Evolutionary conservation across 768 basidiomycete species (phyloP).

Genomic region (Leccinum arenicola): DNA sequence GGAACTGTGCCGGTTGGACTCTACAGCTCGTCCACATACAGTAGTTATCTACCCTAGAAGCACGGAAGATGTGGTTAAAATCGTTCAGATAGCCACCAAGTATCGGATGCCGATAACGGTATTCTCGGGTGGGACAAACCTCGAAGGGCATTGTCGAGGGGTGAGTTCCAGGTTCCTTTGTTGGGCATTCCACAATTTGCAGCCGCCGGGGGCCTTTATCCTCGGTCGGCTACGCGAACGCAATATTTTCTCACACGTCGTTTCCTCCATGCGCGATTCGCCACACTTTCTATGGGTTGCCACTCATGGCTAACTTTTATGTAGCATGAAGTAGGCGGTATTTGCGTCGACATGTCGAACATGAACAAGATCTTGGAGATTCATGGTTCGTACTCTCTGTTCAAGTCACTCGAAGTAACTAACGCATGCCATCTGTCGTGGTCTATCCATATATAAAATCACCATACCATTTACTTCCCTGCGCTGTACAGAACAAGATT

Average conservation of each 20-base stretch:
- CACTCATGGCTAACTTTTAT: not conserved
- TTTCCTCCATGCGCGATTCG: not conserved
- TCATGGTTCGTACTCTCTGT: constrained; percentile 46
- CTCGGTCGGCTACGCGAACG: not conserved
- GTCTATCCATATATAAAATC: not conserved
- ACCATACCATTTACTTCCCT: not conserved
- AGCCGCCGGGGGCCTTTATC: not conserved
- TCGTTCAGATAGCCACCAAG: constrained; percentile 73
- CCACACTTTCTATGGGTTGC: not conserved
- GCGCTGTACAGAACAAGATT: constrained; percentile 51
- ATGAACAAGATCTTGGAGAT: constrained; percentile 82
- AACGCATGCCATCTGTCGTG: not conserved
- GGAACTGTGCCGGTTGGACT: not conserved
- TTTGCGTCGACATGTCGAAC: constrained; percentile 72
- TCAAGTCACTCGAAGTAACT: not conserved
- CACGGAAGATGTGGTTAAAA: constrained; percentile 80
- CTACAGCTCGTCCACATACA: constrained; percentile 44
- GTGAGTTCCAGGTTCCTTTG: constrained; percentile 37
- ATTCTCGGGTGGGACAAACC: constrained; percentile 77
- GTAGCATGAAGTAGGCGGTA: constrained; percentile 47
- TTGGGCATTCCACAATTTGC: not conserved
- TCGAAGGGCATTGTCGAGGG: constrained; percentile 74
- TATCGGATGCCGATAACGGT: constrained; percentile 76
- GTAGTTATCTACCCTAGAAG: constrained; percentile 62
- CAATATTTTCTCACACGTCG: no score